Percentiles rank a stretch among this genome's conserved stretches.
These are phyloP conservation scores for Agrocybe praecox DNA, from an alignment of 768 basidiomycete species.

Conservation along the genomic window DNA sequence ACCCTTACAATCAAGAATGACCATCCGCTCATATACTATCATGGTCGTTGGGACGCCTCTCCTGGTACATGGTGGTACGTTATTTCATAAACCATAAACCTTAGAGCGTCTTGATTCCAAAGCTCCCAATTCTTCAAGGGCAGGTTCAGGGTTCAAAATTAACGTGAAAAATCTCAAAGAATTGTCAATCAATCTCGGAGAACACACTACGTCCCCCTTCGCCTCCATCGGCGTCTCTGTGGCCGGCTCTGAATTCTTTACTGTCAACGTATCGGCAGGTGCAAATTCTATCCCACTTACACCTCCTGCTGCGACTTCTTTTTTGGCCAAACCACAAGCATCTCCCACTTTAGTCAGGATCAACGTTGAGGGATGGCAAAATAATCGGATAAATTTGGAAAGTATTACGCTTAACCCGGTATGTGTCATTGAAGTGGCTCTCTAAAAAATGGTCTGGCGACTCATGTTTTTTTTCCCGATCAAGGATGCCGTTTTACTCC, in stretches of 20 bases:
- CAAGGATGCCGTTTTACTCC: constrained; percentile 48
- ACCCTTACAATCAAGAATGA: constrained; percentile 31
- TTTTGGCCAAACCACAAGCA: background rate
- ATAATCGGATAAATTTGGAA: constrained; percentile 57
- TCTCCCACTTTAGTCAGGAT: constrained; percentile 39
- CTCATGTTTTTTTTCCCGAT: background rate
- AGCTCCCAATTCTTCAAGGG: constrained; percentile 34
- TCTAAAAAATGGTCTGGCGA: background rate
- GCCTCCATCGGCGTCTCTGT: constrained; percentile 51
- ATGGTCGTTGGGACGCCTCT: constrained; percentile 54
- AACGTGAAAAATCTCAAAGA: constrained; percentile 43
- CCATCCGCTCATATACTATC: constrained; percentile 47
- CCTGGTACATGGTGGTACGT: constrained; percentile 60
- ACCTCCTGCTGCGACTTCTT: background rate
- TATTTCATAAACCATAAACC: background rate
- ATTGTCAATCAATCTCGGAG: constrained; percentile 47
- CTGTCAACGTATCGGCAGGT: constrained; percentile 50
- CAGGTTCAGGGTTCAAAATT: constrained; percentile 56
- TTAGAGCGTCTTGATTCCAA: background rate
- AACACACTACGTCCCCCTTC: constrained; percentile 48
- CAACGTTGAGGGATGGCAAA: constrained; percentile 61
- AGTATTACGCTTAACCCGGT: constrained; percentile 48
- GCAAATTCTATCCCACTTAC: constrained; percentile 44
- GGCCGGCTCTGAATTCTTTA: constrained; percentile 45
- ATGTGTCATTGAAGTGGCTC: constrained; percentile 2